Evolutionary conservation across 495 filamentous ascomycete genomes (phyloP), one percentile per base, ranked within the genome.

Genomic region (Penicillium arizonense): DNA sequence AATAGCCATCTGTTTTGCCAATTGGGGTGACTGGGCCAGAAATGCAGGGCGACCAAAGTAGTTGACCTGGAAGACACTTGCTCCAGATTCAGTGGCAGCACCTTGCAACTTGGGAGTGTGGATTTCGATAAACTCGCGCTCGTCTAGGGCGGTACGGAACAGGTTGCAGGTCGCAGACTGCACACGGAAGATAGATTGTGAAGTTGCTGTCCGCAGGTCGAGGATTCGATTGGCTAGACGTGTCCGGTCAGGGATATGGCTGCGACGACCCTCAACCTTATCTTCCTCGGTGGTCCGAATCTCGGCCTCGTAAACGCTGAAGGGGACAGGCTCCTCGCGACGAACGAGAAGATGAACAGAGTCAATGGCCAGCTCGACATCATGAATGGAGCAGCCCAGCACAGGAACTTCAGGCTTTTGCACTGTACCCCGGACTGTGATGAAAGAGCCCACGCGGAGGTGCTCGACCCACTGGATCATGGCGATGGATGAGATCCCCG

Each of bases 1-100:
- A 55, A 96, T 94, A 51, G 90, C 85, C 79, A 93, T 89, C 64
- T 97, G 93, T 73, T 97, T 96, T 52, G 94, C 92, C 53, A 97
- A 81, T 68, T 97, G 93, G 21, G 93, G 91, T 33, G 87, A 91
- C 67, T 96, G 92, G 10, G 91, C 91, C 5, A 96, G 76, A 74
- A 83, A 96, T 1, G 89, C 91, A 42, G 86, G 76, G 56, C 87
- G 81, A 35, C 84, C 86, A 62, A 96, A 96, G 73, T 96, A 96
- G 28, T 87, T 82, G 32, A 96, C 77, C 46, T 87, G 79, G 77
- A 96, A 96, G 9, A 96, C 91, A 68, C 93, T 96, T 37, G 88
- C 84, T 40, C 93, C 93, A 43, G 91, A 94, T 61, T 97, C 93
- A 0, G 89, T 93, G 6, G 91, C 90, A 20, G 89, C 83, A 11